These are phyloP conservation scores for Chloropicon primus DNA, from an alignment of 139 green algal species.

Conservation along the genomic window DNA sequence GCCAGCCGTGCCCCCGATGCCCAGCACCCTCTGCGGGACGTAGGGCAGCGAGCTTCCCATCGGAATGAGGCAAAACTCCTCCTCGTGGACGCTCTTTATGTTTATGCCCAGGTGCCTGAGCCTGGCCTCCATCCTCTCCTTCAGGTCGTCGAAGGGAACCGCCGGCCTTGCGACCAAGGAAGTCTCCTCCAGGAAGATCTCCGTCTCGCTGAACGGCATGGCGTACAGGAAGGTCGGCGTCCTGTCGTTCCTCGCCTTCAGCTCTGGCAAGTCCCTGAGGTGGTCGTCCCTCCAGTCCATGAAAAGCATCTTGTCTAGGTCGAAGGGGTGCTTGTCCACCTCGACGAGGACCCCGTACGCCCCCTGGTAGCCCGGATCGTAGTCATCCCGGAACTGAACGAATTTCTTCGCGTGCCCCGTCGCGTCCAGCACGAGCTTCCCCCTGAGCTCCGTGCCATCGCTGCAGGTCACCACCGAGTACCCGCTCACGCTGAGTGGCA, in stretches of 20 bases:
- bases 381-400: slow-evolving; percentile 78
- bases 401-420: slow-evolving; percentile 78
- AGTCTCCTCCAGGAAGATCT: slow-evolving; percentile 77
- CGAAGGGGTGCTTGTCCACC: slow-evolving; percentile 80
- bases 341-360: slow-evolving; percentile 85
- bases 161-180: slow-evolving; percentile 81
- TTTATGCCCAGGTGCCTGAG: slow-evolving; percentile 63
- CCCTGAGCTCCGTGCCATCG: slow-evolving; percentile 8
- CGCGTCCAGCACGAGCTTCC: slow-evolving; percentile 72
- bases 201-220: slow-evolving; percentile 89
- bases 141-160: slow-evolving; percentile 78
- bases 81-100: slow-evolving; percentile 68
- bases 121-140: slow-evolving; percentile 64
- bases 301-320: slow-evolving; percentile 90
- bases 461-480: not conserved
- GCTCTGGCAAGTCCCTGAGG: slow-evolving; percentile 30
- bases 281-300: slow-evolving; percentile 99
- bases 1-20: slow-evolving; percentile 86
- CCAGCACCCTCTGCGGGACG: slow-evolving; percentile 85
- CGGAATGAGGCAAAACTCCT: slow-evolving; percentile 97
- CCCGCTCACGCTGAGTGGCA: not conserved
- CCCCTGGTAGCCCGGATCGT: slow-evolving; percentile 84
- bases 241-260: slow-evolving; percentile 37
- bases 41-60: slow-evolving; percentile 92
- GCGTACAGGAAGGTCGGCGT: slow-evolving; percentile 95